Evolutionary conservation across 2,329 filamentous ascomycete genomes (phyloP).

Genomic region (Nigrospora osmanthi): DNA sequence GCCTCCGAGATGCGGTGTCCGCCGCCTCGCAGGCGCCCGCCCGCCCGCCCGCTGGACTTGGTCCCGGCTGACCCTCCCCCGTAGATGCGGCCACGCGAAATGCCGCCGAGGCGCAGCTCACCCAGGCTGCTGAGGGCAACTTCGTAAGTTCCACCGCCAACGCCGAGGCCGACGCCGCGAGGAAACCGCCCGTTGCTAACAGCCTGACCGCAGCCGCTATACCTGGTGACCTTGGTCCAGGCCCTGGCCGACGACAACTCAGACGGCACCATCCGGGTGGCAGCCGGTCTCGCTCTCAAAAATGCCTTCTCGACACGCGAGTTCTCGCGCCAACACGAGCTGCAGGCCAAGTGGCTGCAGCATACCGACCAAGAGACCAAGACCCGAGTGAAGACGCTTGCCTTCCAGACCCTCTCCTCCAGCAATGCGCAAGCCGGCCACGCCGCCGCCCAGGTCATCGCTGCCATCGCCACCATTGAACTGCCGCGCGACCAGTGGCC

Average conservation of each 20-base stretch:
- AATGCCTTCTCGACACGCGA: conserved; percentile 97
- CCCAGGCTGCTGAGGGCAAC: conserved; percentile 85
- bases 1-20: no score
- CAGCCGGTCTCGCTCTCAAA: conserved; percentile 93
- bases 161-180: not conserved
- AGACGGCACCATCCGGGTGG: conserved; percentile 77
- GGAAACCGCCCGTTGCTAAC: not conserved
- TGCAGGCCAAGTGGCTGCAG: conserved; percentile 89
- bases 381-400: conserved; percentile 77
- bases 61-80: conserved; percentile 23
- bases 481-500: conserved; percentile 89
- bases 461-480: conserved; percentile 90
- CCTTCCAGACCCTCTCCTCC: conserved; percentile 80
- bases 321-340: conserved; percentile 73
- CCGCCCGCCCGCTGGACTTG: not conserved
- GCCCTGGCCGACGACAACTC: conserved; percentile 88
- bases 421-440: conserved; percentile 75
- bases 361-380: conserved; percentile 77
- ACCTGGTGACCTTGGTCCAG: conserved; percentile 85
- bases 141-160: conserved; percentile 60
- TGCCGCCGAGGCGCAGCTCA: conserved; percentile 88
- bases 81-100: conserved; percentile 83
- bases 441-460: conserved; percentile 89
- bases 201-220: conserved; percentile 55
- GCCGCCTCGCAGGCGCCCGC: not conserved